Base-by-base conservation (phyloP, 2,329 filamentous ascomycete species). In the Amesomyces nigricolor region DNA sequence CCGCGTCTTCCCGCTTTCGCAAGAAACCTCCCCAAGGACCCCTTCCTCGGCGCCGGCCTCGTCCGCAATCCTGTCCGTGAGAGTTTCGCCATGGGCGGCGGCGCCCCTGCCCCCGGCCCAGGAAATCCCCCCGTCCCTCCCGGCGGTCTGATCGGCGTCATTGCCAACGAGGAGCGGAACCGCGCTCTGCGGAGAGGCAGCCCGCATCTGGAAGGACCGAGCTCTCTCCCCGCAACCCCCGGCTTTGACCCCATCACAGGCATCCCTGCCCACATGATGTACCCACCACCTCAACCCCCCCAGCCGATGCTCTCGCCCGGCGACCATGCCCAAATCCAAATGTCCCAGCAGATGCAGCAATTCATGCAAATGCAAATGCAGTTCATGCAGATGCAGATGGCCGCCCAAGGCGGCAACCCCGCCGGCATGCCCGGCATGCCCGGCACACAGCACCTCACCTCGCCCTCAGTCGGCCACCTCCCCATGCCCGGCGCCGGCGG, bases 331-430 rank as follows among this genome's bases (percentile, higher is more conserved):
- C 88, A 92, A 64, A 78, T 91, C 42, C 85, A 91, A 62, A 87
- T 94, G 78, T 86, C 82, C 6, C 86, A 90, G 66, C 87, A 91
- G 66, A 91, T 92, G 88, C 80, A 82, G 54, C 86, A 89, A 65
- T 91, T 92, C 72, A 91, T 92, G 87, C 87, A 91, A 67, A 90
- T 94, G 86, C 90, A 95, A 69, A 91, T 95, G 87, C 88, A 95
- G 68, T 91, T 91, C 72, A 92, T 95, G 87, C 32, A 35, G 6
- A 26, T 26, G 32, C 87, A 91, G 65, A 87, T 90, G 82, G 88
- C 89, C 79, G 77, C 78, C 11, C 72, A 71, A 48, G 74, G 73
- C 58, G 60, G 58, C 30, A 62, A 58, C 39, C 47, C 53, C 16
- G 50, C 56, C 26, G 47, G 52, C n/a, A 54, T 48, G 48, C 47